Percentiles rank a stretch among this genome's conserved stretches.
Conservation (phyloP, 2,329 filamentous ascomycete species). For the Rhytidhysteron rufulum region DNA sequence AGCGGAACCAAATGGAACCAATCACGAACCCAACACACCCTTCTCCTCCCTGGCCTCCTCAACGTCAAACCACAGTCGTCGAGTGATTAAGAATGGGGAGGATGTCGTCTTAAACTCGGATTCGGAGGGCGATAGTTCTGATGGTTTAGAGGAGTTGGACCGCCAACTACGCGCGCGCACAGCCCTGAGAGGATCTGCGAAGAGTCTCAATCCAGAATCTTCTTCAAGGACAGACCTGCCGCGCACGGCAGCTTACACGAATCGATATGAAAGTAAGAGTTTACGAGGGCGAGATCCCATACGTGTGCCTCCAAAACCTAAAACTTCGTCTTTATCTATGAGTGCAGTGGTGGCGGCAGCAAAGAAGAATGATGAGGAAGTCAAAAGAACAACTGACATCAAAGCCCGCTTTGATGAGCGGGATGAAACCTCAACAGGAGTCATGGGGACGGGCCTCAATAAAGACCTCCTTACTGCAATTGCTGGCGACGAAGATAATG, state of each 20-base stretch:
- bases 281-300: too few relatives aligned
- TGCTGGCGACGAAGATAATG: conserved; percentile 66
- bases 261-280: too few relatives aligned
- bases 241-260: too few relatives aligned
- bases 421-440: conserved; percentile 9
- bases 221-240: too few relatives aligned
- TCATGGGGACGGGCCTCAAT: conserved; percentile 10
- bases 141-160: conserved; percentile 45
- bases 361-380: conserved; percentile 19
- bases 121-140: conserved; percentile 55
- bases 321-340: conserved; percentile 13
- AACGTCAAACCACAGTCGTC: conserved; percentile 39
- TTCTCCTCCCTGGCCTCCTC: conserved; percentile 22
- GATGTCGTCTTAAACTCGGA: conserved; percentile 62
- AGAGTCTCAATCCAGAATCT: too few relatives aligned
- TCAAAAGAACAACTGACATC: conserved; percentile 20
- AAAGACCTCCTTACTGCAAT: conserved; percentile 24
- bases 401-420: conserved; percentile 23
- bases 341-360: conserved; percentile 20
- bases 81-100: conserved; percentile 52
- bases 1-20: conserved; percentile 1
- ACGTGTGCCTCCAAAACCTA: too few relatives aligned
- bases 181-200: too few relatives aligned
- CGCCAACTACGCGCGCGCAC: conserved; percentile 25
- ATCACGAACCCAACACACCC: conserved; percentile 13